phyloP scores from a whole-genome alignment of 495 filamentous ascomycete genomes.

The Elaphomyces granulatus region DNA sequence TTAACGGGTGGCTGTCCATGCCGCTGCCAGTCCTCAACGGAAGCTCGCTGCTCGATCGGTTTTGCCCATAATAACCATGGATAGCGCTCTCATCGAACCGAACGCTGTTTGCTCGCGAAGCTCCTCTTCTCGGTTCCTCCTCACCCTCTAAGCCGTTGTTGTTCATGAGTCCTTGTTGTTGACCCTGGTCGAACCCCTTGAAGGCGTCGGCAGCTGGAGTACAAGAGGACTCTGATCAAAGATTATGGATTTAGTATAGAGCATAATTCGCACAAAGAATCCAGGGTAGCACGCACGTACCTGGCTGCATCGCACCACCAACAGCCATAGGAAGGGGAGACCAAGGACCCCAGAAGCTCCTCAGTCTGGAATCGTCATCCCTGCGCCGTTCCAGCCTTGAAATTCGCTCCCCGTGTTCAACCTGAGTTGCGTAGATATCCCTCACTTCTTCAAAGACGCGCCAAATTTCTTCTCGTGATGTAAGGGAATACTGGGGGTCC shows the following conservation, averaged over 20 bases:
- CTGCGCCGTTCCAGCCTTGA: conserved; percentile 66
- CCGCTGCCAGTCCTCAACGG: conserved; percentile 66
- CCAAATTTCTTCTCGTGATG: conserved; percentile 66
- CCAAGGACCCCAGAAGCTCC: conserved; percentile 66
- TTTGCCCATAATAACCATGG: conserved; percentile 77
- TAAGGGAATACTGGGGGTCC: conserved; percentile 51
- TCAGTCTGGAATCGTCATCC: conserved; percentile 67
- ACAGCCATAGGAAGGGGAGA: conserved; percentile 70
- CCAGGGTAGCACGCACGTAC: conserved; percentile 45
- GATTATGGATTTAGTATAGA: too few relatives aligned
- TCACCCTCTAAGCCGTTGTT: conserved; percentile 72
- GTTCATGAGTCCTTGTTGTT: conserved; percentile 52
- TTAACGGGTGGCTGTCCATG: conserved; percentile 68
- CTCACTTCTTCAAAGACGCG: conserved; percentile 78
- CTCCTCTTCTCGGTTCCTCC: conserved; percentile 81
- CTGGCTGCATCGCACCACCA: conserved; percentile 44
- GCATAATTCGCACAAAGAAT: too few relatives aligned
- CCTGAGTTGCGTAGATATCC: conserved; percentile 62
- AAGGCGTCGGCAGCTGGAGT: conserved; percentile 56
- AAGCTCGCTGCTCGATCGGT: conserved; percentile 65
- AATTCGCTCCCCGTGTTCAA: conserved; percentile 69
- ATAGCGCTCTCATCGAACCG: conserved; percentile 97
- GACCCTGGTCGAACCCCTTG: conserved; percentile 71
- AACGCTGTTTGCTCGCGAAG: conserved; percentile 92
- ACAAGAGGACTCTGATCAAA: conserved; percentile 4